phyloP scores from a whole-genome alignment of 73 alveolate genomes.

The Paramecium biaurelia region DNA sequence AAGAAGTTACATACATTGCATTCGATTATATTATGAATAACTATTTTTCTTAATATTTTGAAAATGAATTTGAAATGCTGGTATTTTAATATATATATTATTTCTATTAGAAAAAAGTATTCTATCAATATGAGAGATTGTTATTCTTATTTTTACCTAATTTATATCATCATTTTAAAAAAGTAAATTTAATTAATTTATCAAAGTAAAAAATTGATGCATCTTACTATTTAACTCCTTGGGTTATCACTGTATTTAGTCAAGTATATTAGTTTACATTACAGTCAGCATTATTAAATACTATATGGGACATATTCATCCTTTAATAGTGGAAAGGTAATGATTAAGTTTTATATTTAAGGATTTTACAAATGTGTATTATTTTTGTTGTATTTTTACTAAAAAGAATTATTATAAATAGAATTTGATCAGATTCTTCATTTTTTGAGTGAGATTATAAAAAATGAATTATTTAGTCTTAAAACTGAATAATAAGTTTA shows the following conservation, averaged over 20 bases:
- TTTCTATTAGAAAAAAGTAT: constrained; percentile 68
- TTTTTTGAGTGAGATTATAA: constrained; percentile 37
- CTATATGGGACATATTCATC: constrained; percentile 74
- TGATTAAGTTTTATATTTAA: background rate
- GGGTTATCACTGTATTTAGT: constrained; percentile 83
- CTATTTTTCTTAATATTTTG: constrained; percentile 58
- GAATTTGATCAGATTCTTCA: constrained; percentile 62
- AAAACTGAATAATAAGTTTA: background rate
- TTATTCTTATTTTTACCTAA: constrained; percentile 85
- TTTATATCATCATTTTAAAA: constrained; percentile 81
- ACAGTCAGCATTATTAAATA: constrained; percentile 68
- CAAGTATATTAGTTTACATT: constrained; percentile 65
- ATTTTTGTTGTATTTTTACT: background rate
- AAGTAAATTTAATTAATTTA: background rate
- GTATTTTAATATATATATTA: background rate
- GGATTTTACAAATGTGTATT: constrained; percentile 31
- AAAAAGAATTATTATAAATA: background rate
- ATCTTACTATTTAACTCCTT: constrained; percentile 75
- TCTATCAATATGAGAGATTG: constrained; percentile 88
- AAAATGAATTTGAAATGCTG: constrained; percentile 75
- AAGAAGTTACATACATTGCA: constrained; percentile 82
- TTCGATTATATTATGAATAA: constrained; percentile 79
- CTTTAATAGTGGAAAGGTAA: constrained; percentile 70
- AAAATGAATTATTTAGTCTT: constrained; percentile 30
- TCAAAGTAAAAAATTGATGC: constrained; percentile 68